Base-by-base conservation (phyloP, 148 eudicot genomes). In the Amaranthus cruentus region DNA sequence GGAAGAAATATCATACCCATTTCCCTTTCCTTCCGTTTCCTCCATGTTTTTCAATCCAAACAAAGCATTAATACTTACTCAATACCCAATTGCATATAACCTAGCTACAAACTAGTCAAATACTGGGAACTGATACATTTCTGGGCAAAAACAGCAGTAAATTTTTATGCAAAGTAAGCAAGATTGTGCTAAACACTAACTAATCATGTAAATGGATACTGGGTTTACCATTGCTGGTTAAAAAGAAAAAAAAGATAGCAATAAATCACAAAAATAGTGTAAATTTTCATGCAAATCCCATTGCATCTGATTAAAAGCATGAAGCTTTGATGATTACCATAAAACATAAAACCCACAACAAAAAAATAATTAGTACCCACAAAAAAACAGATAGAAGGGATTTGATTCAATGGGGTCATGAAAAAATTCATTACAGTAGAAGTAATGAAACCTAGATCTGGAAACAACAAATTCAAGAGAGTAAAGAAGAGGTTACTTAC, bases 401-500 rank as follows among this genome's bases (percentile, higher is more conserved):
- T 38, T 62, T 42, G 15, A 54, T 9, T 48, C 46, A 0, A 63
- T 15, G 10, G 54, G 52, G 49, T 6, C 3, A 44, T 52, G 10
- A 52, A 55, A 44, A 48, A 5, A 10, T 69, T 7, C 0, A 10
- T 5, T 3, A 28, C 3, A 61, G 62, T 15, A 12, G 18, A 48
- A 73, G 69, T 46, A 9, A 18, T 14, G 3, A 0, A 21, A 46
- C 38, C 42, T 53, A 62, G 79, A 77, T 76, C 68, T 69, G 46
- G 13, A 5, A 62, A 13, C 13, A 47, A 12, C 13, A 47, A 12
- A 69, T 18, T 47, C 2, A 14, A 5, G 3, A 64, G 54, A 53
- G 74, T 59, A 14, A 55, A 46, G 6, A 15, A 66, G 38, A 54
- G 62, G 62, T 9, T 14, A 62, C 79, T 47, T 61, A 67, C 78